phyloP scores from a whole-genome alignment of 1,139 yeast species.

The Yamadazyma siamensis region DNA sequence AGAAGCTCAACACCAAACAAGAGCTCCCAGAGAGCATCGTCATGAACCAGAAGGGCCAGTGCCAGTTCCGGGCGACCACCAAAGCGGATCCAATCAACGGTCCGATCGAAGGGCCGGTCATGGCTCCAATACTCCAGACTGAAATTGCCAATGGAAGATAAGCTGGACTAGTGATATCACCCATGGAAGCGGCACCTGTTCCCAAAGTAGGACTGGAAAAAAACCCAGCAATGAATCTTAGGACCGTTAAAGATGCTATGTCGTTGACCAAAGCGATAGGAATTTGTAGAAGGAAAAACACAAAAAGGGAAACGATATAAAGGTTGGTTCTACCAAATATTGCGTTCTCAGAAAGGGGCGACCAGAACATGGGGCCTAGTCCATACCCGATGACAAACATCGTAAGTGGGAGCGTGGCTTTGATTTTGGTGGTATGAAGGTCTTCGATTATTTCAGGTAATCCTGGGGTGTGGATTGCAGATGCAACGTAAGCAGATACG shows the following conservation, averaged over 20 bases:
- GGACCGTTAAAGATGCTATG: slow-evolving; percentile 28
- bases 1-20: slow-evolving; percentile 26
- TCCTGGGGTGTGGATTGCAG: slow-evolving; percentile 30
- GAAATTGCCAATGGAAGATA: slow-evolving; percentile 26
- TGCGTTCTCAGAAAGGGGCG: slow-evolving; percentile 51
- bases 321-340: slow-evolving; percentile 53
- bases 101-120: slow-evolving; percentile 32
- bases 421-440: slow-evolving; percentile 37
- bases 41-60: slow-evolving; percentile 46
- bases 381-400: too few species aligned
- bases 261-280: slow-evolving; percentile 28
- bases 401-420: slow-evolving; percentile 42
- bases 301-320: slow-evolving; percentile 28
- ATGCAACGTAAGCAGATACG: slow-evolving; percentile 24
- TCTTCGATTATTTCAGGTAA: slow-evolving; percentile 35
- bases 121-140: slow-evolving; percentile 27
- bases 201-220: slow-evolving; percentile 36
- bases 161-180: slow-evolving; percentile 24
- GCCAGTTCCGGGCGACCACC: slow-evolving; percentile 29
- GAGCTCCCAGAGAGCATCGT: slow-evolving; percentile 33
- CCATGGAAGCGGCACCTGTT: slow-evolving; percentile 36
- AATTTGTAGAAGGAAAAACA: slow-evolving; percentile 32
- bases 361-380: slow-evolving; percentile 51
- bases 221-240: slow-evolving; percentile 32
- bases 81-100: slow-evolving; percentile 30